A percentile compares a stretch with the other conserved stretches of the same genome.
These are phyloP conservation scores for Geranium brycei DNA, from an alignment of 345 rosid genomes.

Conservation along the genomic window DNA sequence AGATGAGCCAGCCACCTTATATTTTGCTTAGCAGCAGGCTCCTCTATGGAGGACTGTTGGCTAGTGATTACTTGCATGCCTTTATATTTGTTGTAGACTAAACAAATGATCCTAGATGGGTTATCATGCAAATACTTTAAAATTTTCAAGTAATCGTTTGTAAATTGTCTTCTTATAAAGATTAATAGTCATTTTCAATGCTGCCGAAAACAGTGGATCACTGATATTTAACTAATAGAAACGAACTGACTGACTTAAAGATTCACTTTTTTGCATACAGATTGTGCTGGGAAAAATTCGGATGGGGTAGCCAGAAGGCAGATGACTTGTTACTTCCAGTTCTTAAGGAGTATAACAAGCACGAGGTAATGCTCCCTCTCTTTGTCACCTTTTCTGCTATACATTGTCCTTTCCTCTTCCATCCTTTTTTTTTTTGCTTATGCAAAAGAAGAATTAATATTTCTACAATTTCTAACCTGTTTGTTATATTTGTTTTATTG, in stretches of 20 bases:
- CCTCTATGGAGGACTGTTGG: neutral
- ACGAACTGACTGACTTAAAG: neutral
- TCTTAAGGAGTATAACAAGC: conserved; percentile 78
- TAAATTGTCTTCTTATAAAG: too few relatives aligned
- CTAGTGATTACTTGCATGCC: neutral
- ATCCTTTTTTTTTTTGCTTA: conserved; percentile 3
- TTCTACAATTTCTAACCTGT: conserved; percentile 3
- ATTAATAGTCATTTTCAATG: neutral
- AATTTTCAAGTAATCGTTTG: neutral
- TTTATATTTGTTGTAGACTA: neutral
- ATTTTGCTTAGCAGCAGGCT: too few relatives aligned
- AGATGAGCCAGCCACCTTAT: too few relatives aligned
- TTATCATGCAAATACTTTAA: too few relatives aligned
- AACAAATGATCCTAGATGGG: neutral
- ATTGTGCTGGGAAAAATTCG: conserved; percentile 92
- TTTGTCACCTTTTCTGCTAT: neutral
- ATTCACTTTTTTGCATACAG: conserved; percentile 23
- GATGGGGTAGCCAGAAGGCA: conserved; percentile 69
- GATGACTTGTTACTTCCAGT: conserved; percentile 79
- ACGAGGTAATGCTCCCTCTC: conserved; percentile 39
- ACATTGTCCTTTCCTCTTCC: neutral
- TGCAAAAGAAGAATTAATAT: neutral
- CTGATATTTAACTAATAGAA: neutral
- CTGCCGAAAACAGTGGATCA: neutral
- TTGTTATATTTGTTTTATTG: conserved; percentile 7